Evolutionary conservation across 768 basidiomycete species (phyloP), one percentile per base, ranked within the genome.

Genomic region (Suillus cothurnatus): DNA sequence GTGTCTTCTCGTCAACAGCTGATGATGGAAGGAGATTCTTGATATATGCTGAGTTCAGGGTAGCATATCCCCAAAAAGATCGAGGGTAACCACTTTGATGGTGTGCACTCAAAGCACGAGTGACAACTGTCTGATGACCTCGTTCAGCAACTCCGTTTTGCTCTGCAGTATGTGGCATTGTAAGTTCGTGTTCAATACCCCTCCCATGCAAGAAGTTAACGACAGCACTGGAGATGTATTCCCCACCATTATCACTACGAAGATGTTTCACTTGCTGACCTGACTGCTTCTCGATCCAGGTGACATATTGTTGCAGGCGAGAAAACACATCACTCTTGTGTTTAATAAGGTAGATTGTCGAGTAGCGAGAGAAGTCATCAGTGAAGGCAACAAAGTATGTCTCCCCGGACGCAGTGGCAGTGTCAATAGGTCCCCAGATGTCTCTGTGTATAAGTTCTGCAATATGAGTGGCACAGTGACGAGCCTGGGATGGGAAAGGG

Each of bases 101-200:
- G 70, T 5, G 77, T 50, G 11, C 57, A 68, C 26, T 70, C 67
- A 21, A 67, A 23, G 31, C 71, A 67, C 14, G 69, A 45, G 5
- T 50, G 6, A 28, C 38, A 0, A 77, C 34, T 21, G 72, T 75
- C 43, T 74, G 70, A 53, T 78, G 78, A 55, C 73, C 66, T 11
- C 71, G 63, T 63, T 78, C 71, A 1, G 76, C 76, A 15, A 76
- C n/a, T 6, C 76, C 74, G 57, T 77, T 76, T 50, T 76, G 72
- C 12, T 61, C 47, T 7, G 47, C 60, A 28, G 64, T 65, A 14
- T 65, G 21, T 23, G 64, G 50, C n/a, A 49, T 49, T 5, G 47
- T 47, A 3, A 49, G 38, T 41, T 65, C 47, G 6, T 65, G 38
- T 1, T 61, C 19, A 6, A 62, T 65, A 8, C 60, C 64, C 4